Base-by-base conservation (phyloP, 1,284 basidiomycete species). In the Cryptococcus neoformans region DNA sequence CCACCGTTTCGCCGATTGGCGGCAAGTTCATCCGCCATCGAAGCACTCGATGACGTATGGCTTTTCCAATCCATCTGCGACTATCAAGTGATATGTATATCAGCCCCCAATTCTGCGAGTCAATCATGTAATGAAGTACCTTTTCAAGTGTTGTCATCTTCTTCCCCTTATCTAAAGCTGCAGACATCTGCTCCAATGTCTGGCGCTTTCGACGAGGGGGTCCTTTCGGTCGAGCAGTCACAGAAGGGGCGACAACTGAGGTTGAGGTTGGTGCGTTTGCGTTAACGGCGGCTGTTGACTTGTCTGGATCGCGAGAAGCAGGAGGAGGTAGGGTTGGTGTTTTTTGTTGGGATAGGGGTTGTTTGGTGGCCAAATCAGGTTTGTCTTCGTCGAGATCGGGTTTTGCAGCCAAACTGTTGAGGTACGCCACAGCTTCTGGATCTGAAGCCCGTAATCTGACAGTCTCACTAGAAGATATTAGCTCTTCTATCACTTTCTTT, bases 111-210 rank as follows among this genome's bases (percentile, higher is more conserved):
- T 4, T 14, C 4, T n/a, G 28, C 28, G 28, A 28, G 28, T 28
- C n/a, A 46, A 10, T 17, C 44, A 46, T 38, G 28, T 8, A 41
- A 35, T 8, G 10, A 55, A 68, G 34, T 35, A 76, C 76, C 68
- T 78, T 78, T 54, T 76, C 76, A 28, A 76, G 58, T 7, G 75
- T 78, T 4, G 74, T 76, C 73, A 78, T 75, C 59, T 78, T 78
- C 65, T 76, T 78, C 11, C 73, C 74, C 42, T 62, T 66, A 51
- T 66, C 67, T 6, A 78, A 44, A 0, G 73, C 72, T 3, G 74
- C 74, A 2, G 74, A 68, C 68, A 78, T 73, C 9, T 64, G 59
- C 63, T 78, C 76, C 6, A 78, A 66, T 8, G 68, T 69, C 59
- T 72, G 71, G 10, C 75, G 65, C n/a, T 75, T 75, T 56, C 73